Evolutionary conservation across 371 early-diverging fungal genomes (phyloP).

Genomic region (Chytridium lagenaria): DNA sequence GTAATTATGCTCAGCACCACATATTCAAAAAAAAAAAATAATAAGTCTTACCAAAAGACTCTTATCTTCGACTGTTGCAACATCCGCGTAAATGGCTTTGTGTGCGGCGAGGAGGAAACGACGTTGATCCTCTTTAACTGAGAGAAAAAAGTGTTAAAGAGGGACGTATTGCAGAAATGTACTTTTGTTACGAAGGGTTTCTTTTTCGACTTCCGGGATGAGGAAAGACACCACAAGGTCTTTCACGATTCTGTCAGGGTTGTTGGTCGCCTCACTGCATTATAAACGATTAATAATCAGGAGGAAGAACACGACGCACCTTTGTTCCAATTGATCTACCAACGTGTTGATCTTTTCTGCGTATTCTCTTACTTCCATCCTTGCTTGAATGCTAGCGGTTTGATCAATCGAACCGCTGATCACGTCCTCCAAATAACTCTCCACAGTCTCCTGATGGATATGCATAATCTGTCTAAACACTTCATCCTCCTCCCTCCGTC

Average conservation of each 20-base stretch:
- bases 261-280: background rate
- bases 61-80: conserved; percentile 16
- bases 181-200: conserved; percentile 50
- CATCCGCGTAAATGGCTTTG: conserved; percentile 33
- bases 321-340: conserved; percentile 41
- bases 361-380: conserved; percentile 47
- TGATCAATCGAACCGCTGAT: conserved; percentile 43
- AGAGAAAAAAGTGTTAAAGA: background rate
- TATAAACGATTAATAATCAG: background rate
- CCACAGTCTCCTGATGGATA: conserved; percentile 61
- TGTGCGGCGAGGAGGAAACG: conserved; percentile 58
- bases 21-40: conserved; percentile 2
- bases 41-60: conserved; percentile 1
- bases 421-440: conserved; percentile 58
- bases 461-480: conserved; percentile 57
- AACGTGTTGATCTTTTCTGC: conserved; percentile 42
- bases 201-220: conserved; percentile 57
- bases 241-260: conserved; percentile 35
- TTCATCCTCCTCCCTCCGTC: conserved; percentile 52
- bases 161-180: conserved; percentile 11
- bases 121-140: conserved; percentile 53
- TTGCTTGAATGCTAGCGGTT: conserved; percentile 46
- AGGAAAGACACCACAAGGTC: conserved; percentile 61
- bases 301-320: conserved; percentile 33
- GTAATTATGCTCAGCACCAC: background rate